Percentiles rank a stretch among this genome's conserved stretches.
Conservation (phyloP, 2,329 filamentous ascomycete species). For the Phyllosticta citrichinensis region DNA sequence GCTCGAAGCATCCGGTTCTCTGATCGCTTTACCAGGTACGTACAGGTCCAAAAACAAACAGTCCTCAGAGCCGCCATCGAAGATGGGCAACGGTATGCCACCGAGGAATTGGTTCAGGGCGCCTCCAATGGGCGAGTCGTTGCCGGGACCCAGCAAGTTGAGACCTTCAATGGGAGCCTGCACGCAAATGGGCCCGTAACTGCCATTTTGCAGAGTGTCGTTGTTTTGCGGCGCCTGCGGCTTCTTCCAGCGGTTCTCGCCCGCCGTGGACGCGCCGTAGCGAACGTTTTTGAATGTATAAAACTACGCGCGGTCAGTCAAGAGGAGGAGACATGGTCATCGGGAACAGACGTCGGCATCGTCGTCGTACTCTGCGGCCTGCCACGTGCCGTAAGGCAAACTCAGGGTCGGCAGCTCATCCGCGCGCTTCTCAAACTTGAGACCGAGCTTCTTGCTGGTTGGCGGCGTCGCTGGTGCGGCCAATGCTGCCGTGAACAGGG, state of each 20-base stretch:
- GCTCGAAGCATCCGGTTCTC: neutral
- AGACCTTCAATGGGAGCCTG: slow-evolving; percentile 4
- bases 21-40: slow-evolving; percentile 5
- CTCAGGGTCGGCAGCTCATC: slow-evolving; percentile 7
- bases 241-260: slow-evolving; percentile 17
- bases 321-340: neutral
- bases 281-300: slow-evolving; percentile 17
- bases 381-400: slow-evolving; percentile 5
- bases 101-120: slow-evolving; percentile 5
- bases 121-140: slow-evolving; percentile 6
- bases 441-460: neutral
- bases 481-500: neutral
- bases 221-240: slow-evolving; percentile 9
- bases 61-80: slow-evolving; percentile 4
- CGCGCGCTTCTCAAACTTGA: slow-evolving; percentile 6
- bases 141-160: slow-evolving; percentile 8
- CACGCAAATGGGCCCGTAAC: slow-evolving; percentile 10
- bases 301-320: slow-evolving; percentile 3
- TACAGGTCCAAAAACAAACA: slow-evolving; percentile 8
- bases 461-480: neutral
- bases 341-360: slow-evolving; percentile 2
- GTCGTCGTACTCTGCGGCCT: slow-evolving; percentile 3
- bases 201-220: slow-evolving; percentile 8
- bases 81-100: slow-evolving; percentile 2
- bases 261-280: slow-evolving; percentile 25